These are phyloP conservation scores for Diplosphaera chodatii DNA, from an alignment of 139 green algal genomes.

Conservation along the genomic window DNA sequence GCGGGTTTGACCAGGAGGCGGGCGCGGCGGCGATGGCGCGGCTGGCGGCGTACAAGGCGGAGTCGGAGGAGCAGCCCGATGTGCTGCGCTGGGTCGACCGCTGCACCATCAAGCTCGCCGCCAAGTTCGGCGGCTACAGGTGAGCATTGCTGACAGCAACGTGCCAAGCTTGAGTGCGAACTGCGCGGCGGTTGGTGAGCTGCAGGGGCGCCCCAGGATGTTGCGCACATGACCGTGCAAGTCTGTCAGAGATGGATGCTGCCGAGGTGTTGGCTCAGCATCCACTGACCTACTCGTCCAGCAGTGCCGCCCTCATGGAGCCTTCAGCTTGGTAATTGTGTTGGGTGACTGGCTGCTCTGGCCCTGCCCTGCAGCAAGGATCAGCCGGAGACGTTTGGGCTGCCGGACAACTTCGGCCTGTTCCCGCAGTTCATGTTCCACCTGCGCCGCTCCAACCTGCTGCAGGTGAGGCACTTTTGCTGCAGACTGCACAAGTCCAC, in stretches of 20 bases:
- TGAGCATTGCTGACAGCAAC: conserved; percentile 41
- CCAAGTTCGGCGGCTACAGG: conserved; percentile 30
- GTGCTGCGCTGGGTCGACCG: conserved; percentile 67
- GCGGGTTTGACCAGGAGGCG: conserved; percentile 44
- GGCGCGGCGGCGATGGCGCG: conserved; percentile 33
- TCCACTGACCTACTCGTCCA: no score
- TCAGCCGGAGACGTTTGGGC: conserved; percentile 35
- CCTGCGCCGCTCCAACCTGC: conserved; percentile 45
- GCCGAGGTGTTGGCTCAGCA: no score
- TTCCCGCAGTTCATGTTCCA: conserved; percentile 65
- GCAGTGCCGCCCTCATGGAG: no score
- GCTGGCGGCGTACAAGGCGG: conserved; percentile 63
- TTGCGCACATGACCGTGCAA: no score
- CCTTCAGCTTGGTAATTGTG: no score
- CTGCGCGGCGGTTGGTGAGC: no score
- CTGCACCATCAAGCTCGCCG: conserved; percentile 33
- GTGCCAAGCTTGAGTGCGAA: no score
- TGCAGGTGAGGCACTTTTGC: conserved; percentile 46
- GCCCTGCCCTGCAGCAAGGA: conserved; percentile 24
- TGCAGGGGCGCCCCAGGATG: no score
- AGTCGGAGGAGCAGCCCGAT: conserved; percentile 92
- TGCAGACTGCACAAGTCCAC: no score
- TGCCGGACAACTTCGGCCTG: conserved; percentile 37
- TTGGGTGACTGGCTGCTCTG: no score
- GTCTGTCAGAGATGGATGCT: no score